Base-by-base conservation (phyloP, 768 basidiomycete species). In the Boletus patriciae region DNA sequence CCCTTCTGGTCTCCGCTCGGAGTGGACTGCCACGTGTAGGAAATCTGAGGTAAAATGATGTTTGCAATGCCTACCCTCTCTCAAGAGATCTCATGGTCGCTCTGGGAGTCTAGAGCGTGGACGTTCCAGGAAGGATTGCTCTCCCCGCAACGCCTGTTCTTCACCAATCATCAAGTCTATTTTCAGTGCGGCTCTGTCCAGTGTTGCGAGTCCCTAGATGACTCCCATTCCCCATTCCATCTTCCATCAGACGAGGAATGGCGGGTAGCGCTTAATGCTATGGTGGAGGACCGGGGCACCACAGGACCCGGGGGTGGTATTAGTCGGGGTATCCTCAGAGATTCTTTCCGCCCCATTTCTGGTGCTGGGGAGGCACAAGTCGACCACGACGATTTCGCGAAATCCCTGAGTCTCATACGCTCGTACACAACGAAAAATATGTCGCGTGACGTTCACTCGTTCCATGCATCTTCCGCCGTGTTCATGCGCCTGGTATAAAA, bases 111-210 rank as follows among this genome's bases (percentile, higher is more conserved):
- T 10, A 25, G 64, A 41, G 60, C 58, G 4, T 64, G 60, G 66
- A 64, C 59, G 10, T 68, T 19, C 46, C 61, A 61, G 34, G 66
- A 64, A 31, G 57, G 58, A 2, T 15, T 66, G 12, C 55, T 64
- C 31, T 68, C 65, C 2, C 50, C 49, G 0, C 59, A 61, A 21
- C 47, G 51, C 29, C 41, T 61, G 15, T 60, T 64, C 60, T 64
- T 66, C 47, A 67, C 66, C 1, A 50, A 55, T 8, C 53, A 61
- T 18, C 60, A 66, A 8, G 57, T 66, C 15, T 64, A 62, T 27
- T 67, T 62, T 13, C 59, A 62, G 36, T 65, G 59, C 31, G 59
- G 56, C 21, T 37, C 51, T 8, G 16, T 54, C 7, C 52, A 50
- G 37, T 60, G 61, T 6, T 60, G 58, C n/a, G 58, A 66, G 3